These are phyloP conservation scores for Trebouxia gelatinosa DNA, from an alignment of 163 green algal species.

Conservation along the genomic window DNA sequence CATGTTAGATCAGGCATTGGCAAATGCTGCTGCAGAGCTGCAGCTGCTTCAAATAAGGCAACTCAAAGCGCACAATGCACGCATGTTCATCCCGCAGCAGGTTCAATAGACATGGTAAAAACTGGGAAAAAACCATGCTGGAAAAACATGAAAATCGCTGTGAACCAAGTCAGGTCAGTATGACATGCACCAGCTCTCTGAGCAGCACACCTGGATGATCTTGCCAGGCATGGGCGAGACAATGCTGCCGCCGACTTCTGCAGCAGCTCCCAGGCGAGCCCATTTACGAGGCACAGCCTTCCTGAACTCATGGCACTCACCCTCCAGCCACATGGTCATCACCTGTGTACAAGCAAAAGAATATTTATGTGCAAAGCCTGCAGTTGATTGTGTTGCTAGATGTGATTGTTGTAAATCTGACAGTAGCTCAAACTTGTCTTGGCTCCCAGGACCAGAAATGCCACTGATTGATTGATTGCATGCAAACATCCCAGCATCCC, in stretches of 20 bases:
- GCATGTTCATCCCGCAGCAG: background rate
- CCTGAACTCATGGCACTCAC: slow-evolving; percentile 58
- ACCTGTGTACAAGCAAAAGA: slow-evolving; percentile 33
- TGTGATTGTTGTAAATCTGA: background rate
- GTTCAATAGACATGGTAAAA: background rate
- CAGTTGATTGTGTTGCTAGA: too few relatives aligned
- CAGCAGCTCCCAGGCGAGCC: slow-evolving; percentile 34
- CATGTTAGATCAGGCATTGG: too few relatives aligned
- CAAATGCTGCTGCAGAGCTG: background rate
- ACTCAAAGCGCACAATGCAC: background rate
- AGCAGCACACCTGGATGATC: slow-evolving; percentile 55
- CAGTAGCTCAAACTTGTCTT: background rate
- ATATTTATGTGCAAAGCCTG: background rate
- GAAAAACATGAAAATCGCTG: too few relatives aligned
- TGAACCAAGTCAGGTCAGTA: too few relatives aligned
- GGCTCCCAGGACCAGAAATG: background rate
- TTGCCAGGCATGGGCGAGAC: slow-evolving; percentile 72
- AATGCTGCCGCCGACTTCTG: slow-evolving; percentile 45
- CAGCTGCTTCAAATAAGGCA: slow-evolving; percentile 3
- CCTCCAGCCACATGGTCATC: slow-evolving; percentile 61
- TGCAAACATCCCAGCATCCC: background rate
- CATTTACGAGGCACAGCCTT: slow-evolving; percentile 42
- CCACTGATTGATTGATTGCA: background rate
- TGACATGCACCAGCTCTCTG: background rate
- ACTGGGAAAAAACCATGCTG: too few relatives aligned